Percentiles rank a stretch among this genome's conserved stretches.
These are phyloP conservation scores for Dryadomyces quercus-mongolicae DNA, from an alignment of 2,329 filamentous ascomycete genomes.

Conservation along the genomic window DNA sequence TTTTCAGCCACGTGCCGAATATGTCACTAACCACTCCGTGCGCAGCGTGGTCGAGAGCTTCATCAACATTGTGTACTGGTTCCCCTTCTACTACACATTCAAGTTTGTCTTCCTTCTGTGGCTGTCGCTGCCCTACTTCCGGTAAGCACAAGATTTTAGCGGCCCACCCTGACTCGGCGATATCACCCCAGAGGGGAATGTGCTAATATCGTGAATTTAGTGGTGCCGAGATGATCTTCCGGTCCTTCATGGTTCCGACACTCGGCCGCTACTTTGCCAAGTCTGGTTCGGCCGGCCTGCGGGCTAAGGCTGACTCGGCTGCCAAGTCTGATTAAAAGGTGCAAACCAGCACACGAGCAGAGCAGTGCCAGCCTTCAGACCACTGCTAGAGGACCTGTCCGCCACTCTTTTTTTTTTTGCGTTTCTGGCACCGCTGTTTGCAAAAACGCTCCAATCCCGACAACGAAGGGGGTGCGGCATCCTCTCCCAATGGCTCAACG, in stretches of 20 bases:
- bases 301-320: constrained; percentile 71
- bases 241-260: constrained; percentile 84
- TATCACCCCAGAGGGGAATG: background rate
- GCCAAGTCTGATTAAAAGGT: constrained; percentile 54
- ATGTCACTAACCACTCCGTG: too few species aligned
- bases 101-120: constrained; percentile 97
- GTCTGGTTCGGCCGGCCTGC: constrained; percentile 66
- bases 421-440: background rate
- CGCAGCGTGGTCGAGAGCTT: constrained; percentile 64
- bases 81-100: constrained; percentile 99
- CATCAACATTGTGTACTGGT: constrained; percentile 81
- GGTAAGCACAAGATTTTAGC: constrained; percentile 37
- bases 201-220: constrained; percentile 31
- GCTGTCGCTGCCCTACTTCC: constrained; percentile 91
- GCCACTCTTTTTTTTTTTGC: background rate
- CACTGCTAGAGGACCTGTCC: background rate
- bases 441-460: too few species aligned
- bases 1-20: too few species aligned
- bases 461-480: too few species aligned
- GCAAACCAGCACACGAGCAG: background rate
- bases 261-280: constrained; percentile 81
- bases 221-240: constrained; percentile 93
- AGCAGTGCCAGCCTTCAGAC: background rate
- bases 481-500: background rate
- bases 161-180: background rate